phyloP scores from a whole-genome alignment of 371 early-diverging fungal genomes.

The Mucor piriformis region DNA sequence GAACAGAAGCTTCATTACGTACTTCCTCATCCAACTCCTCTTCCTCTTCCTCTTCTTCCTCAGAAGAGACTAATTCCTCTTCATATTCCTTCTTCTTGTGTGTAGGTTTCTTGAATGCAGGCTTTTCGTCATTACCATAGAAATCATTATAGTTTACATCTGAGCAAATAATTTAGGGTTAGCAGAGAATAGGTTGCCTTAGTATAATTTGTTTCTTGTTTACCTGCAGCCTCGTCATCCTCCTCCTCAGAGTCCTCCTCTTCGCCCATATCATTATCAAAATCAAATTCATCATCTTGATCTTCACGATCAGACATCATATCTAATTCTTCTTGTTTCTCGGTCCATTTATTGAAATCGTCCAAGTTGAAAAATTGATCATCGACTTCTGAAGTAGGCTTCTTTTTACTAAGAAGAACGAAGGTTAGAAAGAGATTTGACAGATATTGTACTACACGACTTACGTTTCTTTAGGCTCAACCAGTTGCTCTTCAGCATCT shows the following conservation, averaged over 20 bases:
- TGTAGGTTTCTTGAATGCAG: constrained; percentile 28
- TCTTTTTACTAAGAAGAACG: constrained; percentile 6
- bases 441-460: not conserved
- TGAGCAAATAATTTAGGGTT: constrained; percentile 8
- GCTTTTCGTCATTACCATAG: constrained; percentile 44
- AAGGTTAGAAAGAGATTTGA: not conserved
- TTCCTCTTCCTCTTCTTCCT: constrained; percentile 51
- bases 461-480: constrained; percentile 3
- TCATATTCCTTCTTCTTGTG: constrained; percentile 37
- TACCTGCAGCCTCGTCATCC: constrained; percentile 35
- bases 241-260: constrained; percentile 55
- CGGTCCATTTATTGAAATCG: constrained; percentile 66
- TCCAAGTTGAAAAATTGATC: constrained; percentile 71
- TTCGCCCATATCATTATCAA: constrained; percentile 57
- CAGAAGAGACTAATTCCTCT: constrained; percentile 38
- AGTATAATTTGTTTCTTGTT: not conserved
- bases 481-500: not conserved
- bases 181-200: too few relatives aligned
- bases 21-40: constrained; percentile 42
- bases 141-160: constrained; percentile 58
- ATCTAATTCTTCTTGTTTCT: constrained; percentile 38
- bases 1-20: constrained; percentile 38
- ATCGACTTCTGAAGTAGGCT: constrained; percentile 59
- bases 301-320: constrained; percentile 55
- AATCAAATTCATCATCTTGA: constrained; percentile 50